Percentiles rank a stretch among this genome's conserved stretches.
These are phyloP conservation scores for Trichoderma orchidacearum DNA, from an alignment of 495 filamentous ascomycete genomes.

Conservation along the genomic window DNA sequence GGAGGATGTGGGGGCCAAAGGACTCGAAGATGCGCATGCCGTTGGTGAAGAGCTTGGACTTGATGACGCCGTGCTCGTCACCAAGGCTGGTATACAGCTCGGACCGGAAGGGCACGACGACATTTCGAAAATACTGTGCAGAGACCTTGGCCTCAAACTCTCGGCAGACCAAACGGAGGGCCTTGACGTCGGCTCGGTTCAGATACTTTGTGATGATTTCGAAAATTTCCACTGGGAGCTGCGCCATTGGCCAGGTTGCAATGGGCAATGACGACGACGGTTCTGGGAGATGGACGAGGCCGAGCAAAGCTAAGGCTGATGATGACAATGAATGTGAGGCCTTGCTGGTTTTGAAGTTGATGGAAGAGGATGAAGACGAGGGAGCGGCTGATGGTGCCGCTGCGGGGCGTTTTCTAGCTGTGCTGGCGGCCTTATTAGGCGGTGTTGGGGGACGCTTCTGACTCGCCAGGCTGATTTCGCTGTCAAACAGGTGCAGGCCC, in stretches of 20 bases:
- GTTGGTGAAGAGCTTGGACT: not conserved
- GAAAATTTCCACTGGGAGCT: conserved; percentile 38
- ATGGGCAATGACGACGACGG: not conserved
- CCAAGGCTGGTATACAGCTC: conserved; percentile 32
- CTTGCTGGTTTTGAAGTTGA: not conserved
- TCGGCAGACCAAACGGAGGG: conserved; percentile 36
- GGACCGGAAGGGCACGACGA: conserved; percentile 40
- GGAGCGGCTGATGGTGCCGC: not conserved
- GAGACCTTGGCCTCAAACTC: conserved; percentile 40
- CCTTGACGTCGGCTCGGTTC: conserved; percentile 30
- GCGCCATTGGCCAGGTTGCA: conserved; percentile 20
- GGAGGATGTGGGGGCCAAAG: conserved; percentile 33
- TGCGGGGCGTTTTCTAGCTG: not conserved
- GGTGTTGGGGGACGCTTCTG: not conserved
- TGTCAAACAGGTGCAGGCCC: not conserved
- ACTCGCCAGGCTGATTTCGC: not conserved
- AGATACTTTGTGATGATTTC: conserved; percentile 28
- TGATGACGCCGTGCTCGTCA: conserved; percentile 7
- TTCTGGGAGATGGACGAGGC: not conserved
- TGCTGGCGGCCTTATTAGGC: not conserved
- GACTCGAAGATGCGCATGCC: conserved; percentile 2
- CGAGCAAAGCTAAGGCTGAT: not conserved
- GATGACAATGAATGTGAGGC: not conserved
- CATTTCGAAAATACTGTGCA: conserved; percentile 26
- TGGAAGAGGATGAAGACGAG: not conserved